Base-by-base conservation (phyloP, 192 early-diverging fungal genomes). In the Coemansia sp. region DNA sequence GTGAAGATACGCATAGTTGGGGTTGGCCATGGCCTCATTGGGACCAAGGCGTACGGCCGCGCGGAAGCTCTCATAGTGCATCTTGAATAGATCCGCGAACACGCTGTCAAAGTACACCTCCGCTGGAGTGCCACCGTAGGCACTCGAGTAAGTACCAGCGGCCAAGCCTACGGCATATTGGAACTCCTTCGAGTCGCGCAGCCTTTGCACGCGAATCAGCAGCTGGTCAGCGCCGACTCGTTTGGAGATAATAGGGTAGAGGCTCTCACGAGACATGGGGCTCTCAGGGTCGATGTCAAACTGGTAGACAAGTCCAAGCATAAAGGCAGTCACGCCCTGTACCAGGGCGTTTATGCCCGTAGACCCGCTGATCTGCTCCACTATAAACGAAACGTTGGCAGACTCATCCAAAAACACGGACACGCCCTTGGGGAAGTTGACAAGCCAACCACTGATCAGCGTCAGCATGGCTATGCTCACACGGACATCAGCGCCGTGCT, bases 161-260 rank as follows among this genome's bases (percentile, higher is more conserved):
- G 89, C 89, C 5, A 89, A 88, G 0, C 87, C 84, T 3, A 73
- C 72, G 5, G 90, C 89, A 24, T 90, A 90, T 43, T 92, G 93
- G 73, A 97, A 91, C 44, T 89, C 88, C 55, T 89, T 87, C 18
- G 92, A 88, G 60, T 98, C 95, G 38, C 93, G 88, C 50, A 99
- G 81, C 10, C 96, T 89, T 63, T 92, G 90, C 7, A 97, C 87
- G 34, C 92, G 89, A 36, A 91, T 93, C 52, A 88, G 82, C 69
- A 94, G 97, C 40, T 94, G 90, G 68, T 98, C 97, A 8, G 84
- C 74, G 8, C 96, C 95, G 20, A 98, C 92, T 11, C 96, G 90
- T 74, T 89, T 94, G 10, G 91, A 85, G 58, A 96, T 85, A 43
- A 99, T 91, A 10, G 92, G 87, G 65, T 97, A 92, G 47, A 99